Evolutionary conservation across 2,329 filamentous ascomycete species (phyloP), one percentile per base, ranked within the genome.

Genomic region (Trichophyton rubrum): DNA sequence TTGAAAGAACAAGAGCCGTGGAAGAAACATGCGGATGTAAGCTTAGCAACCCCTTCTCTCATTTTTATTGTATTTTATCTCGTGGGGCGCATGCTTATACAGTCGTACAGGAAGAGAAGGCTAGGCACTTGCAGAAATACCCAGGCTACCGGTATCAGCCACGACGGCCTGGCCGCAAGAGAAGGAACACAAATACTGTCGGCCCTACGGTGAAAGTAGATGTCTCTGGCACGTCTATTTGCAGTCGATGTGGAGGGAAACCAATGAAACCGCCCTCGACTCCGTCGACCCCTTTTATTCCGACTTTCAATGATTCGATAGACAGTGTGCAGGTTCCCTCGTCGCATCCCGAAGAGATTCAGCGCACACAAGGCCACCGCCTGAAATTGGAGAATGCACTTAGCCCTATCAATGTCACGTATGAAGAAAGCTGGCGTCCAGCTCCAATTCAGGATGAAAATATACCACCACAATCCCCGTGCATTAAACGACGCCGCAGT

Each of bases 91-190:
- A 22, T 59, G 13, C 57, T 59, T 6, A 59, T 17, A n/a, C 66
- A 58, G 62, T 9, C 59, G 17, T 62, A 47, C 66, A 87, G 84
- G 83, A 96, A 75, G 93, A 97, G 73, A 97, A 97, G 78, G 79
- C 85, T 63, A 86, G 88, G 17, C 93, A 99, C 73, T 86, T 90
- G 69, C 85, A 86, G 64, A 88, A 91, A 74, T 96, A 96, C 72
- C 93, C 93, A 1, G 87, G 89, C 66, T 99, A 99, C 75, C 85
- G 90, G 64, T 99, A 97, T 71, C 90, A 96, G 71, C 93, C 93
- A 40, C 86, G 89, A 24, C 82, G 88, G 35, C 81, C 79, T 61
- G 76, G 76, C 20, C 83, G 88, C 40, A 83, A 82, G 65, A 74
- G 74, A 11, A 75, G 70, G 61, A 69, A 70, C 61, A 74, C 73